Base-by-base conservation (phyloP, 305 asterid genomes). In the Solanum chacoense region DNA sequence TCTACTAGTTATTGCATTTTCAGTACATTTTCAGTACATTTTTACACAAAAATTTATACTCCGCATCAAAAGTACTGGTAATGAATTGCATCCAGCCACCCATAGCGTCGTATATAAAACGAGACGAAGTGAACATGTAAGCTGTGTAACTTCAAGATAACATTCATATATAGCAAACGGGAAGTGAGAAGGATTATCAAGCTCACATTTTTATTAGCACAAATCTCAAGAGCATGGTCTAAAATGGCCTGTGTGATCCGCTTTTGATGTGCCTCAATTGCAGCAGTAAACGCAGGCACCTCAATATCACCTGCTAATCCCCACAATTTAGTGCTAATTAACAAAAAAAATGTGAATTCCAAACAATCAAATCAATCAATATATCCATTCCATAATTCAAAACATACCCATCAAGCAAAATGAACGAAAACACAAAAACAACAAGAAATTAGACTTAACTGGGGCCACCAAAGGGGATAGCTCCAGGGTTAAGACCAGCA, bases 401-500 rank as follows among this genome's bases (percentile, higher is more conserved):
- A 59, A 20, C 4, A 20, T 59, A 59, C 69, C 69, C 77, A 40
- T 81, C 11, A 32, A 35, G 20, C 32, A 38, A 34, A 74, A 36
- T 3, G 9, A 83, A 16, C 11, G 22, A 37, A 79, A 88, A 55
- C 75, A 28, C n/a, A 76, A 24, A 13, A 11, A 7, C 2, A 79
- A 34, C 11, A 18, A 22, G 16, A 78, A 24, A 76, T n/a, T 36
- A 20, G 59, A 24, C 65, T 91, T 90, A 91, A 93, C 93, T 93
- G 88, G 93, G 93, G 28, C 94, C 94, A 36, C 94, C 93, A 89
- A 93, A 93, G 13, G 94, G 94, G 88, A 93, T 93, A 22, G 88
- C 89, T 0, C 83, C 88, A 72, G 94, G 94, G 76, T 84, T 93
- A 85, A 93, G 71, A 5, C 94, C 94, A 24, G 92, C 88, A 37